Conservation (phyloP, 2,329 filamentous ascomycete species). For the Escovopsis weberi region DNA sequence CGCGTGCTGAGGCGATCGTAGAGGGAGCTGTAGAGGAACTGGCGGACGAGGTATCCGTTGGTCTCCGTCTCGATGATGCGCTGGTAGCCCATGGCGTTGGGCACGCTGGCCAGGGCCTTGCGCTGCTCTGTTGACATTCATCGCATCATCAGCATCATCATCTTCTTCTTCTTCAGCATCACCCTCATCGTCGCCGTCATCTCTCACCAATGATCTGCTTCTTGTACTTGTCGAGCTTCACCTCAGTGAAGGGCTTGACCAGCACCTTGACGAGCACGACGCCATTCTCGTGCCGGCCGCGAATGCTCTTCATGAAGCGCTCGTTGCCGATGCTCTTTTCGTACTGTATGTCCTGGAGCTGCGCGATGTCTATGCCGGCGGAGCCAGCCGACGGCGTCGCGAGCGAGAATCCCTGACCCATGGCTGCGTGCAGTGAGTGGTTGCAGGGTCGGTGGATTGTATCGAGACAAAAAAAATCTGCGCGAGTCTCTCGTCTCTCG, state of each 20-base stretch:
- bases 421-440: slow-evolving; percentile 23
- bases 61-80: slow-evolving; percentile 82
- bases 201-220: slow-evolving; percentile 56
- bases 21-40: slow-evolving; percentile 90
- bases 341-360: slow-evolving; percentile 80
- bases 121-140: slow-evolving; percentile 49
- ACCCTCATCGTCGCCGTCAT: neutral
- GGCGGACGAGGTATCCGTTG: slow-evolving; percentile 83
- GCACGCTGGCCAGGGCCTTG: slow-evolving; percentile 62
- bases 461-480: neutral
- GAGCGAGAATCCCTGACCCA: slow-evolving; percentile 96
- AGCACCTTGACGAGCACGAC: slow-evolving; percentile 89
- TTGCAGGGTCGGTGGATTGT: too few relatives aligned
- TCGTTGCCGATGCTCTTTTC: slow-evolving; percentile 85
- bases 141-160: neutral
- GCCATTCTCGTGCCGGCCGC: slow-evolving; percentile 79
- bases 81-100: slow-evolving; percentile 84
- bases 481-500: slow-evolving; percentile 1
- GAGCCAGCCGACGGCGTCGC: slow-evolving; percentile 83
- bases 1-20: slow-evolving; percentile 95
- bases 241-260: slow-evolving; percentile 75
- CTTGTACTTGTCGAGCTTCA: slow-evolving; percentile 68
- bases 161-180: neutral
- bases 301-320: slow-evolving; percentile 92
- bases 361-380: slow-evolving; percentile 84